Base-by-base conservation (phyloP, 225 moss, liverwort and hornwort species). In the Straminergon stramineum region DNA sequence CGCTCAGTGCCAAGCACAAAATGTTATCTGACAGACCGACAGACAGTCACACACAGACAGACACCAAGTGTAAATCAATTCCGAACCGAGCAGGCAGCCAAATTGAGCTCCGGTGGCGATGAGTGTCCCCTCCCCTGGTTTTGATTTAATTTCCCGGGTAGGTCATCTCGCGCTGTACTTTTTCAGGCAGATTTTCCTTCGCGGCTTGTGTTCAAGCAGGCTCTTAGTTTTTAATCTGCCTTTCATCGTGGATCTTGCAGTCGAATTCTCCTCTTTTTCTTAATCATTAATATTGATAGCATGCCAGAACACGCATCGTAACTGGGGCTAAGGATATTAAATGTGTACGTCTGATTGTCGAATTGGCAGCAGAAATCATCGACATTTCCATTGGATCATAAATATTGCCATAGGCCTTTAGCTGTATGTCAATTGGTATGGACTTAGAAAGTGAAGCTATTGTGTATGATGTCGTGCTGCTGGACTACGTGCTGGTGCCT, bases 171-270 rank as follows among this genome's bases (percentile, higher is more conserved):
- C 85, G 82, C 88, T 92, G 88, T 88, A 90, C 90, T 91, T 91
- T 92, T 92, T 92, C 90, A 92, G 94, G 92, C 85, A 88, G 90
- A 89, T 89, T 91, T 94, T 90, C 64, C 82, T 78, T 53, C n/a
- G 91, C 87, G 89, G 91, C 91, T 80, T 91, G 65, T 71, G 31
- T 58, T 13, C 48, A 23, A 86, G 92, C 86, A 80, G 60, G 80
- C 79, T 81, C 87, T 88, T 32, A 88, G 91, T 92, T 94, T 92
- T 94, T 90, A 92, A 90, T 92, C 90, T 48, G 90, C 89, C 92
- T 92, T 92, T 79, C 56, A 41, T 89, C 80, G 68, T 85, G 81
- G 86, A 86, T 43, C 75, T 64, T 78, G 68, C 87, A 63, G 80
- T 85, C 78, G 64, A 88, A 24, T 73, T 57, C 82, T 70, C n/a